phyloP scores from a whole-genome alignment of 2,329 filamentous ascomycete species.

The Pyricularia pennisetigena region DNA sequence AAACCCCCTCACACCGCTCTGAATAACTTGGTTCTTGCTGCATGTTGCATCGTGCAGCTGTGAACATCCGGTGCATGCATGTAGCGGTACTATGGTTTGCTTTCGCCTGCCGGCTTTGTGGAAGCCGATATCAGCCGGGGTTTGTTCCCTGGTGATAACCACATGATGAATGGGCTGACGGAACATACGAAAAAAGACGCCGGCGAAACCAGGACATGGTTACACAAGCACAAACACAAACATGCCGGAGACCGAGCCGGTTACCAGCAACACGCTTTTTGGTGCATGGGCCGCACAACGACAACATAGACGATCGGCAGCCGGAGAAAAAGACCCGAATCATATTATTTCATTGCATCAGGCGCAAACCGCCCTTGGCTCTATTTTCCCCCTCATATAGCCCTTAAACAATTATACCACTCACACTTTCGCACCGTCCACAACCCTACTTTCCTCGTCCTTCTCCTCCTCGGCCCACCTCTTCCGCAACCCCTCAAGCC shows the following conservation, averaged over 20 bases:
- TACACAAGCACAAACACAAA: neutral
- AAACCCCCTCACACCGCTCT: neutral
- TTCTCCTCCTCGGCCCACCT: constrained; percentile 24
- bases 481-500: constrained; percentile 32
- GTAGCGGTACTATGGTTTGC: neutral
- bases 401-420: constrained; percentile 8
- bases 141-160: neutral
- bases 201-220: neutral
- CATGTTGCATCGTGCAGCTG: neutral
- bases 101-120: neutral
- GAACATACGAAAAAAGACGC: neutral
- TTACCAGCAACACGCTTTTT: neutral
- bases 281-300: neutral
- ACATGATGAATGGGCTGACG: neutral
- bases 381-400: neutral
- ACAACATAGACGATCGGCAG: neutral
- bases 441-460: constrained; percentile 1
- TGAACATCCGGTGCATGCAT: neutral
- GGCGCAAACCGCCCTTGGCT: neutral
- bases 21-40: neutral
- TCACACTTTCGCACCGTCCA: constrained; percentile 2
- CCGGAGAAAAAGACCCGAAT: neutral
- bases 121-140: neutral
- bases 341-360: neutral
- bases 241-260: neutral